phyloP scores from a whole-genome alignment of 140 eudicot species.

The Cichorium intybus region DNA sequence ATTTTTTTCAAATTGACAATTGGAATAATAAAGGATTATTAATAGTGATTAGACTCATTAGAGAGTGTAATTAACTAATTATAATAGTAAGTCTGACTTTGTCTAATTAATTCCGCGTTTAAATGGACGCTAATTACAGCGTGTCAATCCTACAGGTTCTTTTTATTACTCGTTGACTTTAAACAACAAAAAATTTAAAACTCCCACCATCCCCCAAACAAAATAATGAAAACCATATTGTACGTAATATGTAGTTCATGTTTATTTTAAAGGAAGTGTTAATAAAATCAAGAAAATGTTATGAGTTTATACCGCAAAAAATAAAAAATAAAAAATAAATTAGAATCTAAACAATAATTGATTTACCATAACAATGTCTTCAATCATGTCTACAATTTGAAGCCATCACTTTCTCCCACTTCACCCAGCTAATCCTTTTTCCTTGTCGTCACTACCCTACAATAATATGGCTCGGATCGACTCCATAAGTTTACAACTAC shows the following conservation, averaged over 20 bases:
- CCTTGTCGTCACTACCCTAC: no score
- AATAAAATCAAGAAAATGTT: not conserved
- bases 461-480: no score
- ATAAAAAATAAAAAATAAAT: no score
- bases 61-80: not conserved
- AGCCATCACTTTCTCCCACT: no score
- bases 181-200: not conserved
- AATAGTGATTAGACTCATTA: not conserved
- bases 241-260: not conserved
- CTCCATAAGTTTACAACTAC: no score
- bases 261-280: not conserved
- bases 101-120: constrained; percentile 29
- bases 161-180: constrained; percentile 14
- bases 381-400: no score
- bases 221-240: not conserved
- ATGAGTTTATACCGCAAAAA: no score
- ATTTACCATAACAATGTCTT: not conserved
- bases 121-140: constrained; percentile 16
- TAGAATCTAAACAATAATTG: not conserved
- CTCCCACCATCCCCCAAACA: not conserved
- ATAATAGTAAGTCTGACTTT: constrained; percentile 13
- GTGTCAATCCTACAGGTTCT: constrained; percentile 30
- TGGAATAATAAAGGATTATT: not conserved
- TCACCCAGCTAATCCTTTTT: no score
- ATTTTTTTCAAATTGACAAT: not conserved